Evolutionary conservation across 805 yeast genomes (phyloP), one percentile per base, ranked within the genome.

Genomic region (Yamadazyma nakazawae): DNA sequence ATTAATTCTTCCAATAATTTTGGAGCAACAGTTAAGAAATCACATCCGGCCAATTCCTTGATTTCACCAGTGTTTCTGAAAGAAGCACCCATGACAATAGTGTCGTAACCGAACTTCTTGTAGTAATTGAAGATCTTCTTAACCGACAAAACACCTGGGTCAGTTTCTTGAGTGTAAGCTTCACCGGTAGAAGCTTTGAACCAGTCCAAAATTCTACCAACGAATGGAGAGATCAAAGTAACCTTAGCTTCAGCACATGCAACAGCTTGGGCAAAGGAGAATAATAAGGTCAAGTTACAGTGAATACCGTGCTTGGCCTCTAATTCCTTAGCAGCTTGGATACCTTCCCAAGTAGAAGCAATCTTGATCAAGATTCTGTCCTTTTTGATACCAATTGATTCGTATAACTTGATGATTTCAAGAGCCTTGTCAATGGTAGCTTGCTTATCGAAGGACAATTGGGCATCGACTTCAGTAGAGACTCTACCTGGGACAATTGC

Each of bases 1-100:
- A 81, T 68, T 66, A 92, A 81, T 74, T 88, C 85, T 74, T 92
- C 97, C 70, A 94, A 83, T 63, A 94, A 79, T 66, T 79, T 80
- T 68, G 98, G 98, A 60, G 98, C 79, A 63, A 94, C 90, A 66
- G 99, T 94, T 74, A 94, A 79, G 82, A 76, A 90, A 71, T 94
- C 99, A 66, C 88, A 84, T 71, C 99, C 99, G 50, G 99, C 97
- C 61, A 94, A 79, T 60, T 95, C 96, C 73, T 84, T 85, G 74
- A 94, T 88, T 78, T 92, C 99, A 59, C 90, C 96, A 53, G 76
- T 72, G 80, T 91, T 94, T 84, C 99, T 92, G 90, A 94, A 92
- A 50, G 98, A 92, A 51, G 99, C 99, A 74, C 99, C 99, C 99
- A 94, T 94, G 66, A 94, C 98, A 67, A 94, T 91, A 70, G 99